Percentiles rank a stretch among this genome's conserved stretches.
These are phyloP conservation scores for Syncephalastrum monosporum DNA, from an alignment of 371 early-diverging fungal genomes.

Conservation along the genomic window DNA sequence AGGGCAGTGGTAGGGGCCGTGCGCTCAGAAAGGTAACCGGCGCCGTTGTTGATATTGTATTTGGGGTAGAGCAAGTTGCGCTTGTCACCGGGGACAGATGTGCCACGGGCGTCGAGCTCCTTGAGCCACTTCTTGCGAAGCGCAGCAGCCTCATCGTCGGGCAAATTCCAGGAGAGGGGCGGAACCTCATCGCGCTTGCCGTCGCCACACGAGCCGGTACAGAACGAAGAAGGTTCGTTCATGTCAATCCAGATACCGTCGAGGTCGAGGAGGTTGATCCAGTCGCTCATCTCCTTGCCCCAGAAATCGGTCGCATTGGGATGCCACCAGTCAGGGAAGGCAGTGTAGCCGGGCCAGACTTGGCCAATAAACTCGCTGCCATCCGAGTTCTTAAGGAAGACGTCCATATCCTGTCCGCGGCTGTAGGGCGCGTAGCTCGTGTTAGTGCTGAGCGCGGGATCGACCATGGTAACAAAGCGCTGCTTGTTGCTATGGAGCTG, in stretches of 20 bases:
- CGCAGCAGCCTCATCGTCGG: not conserved
- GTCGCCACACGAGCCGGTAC: slow-evolving; percentile 23
- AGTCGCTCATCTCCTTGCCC: slow-evolving; percentile 20
- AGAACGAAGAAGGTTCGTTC: slow-evolving; percentile 71
- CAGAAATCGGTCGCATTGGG: slow-evolving; percentile 16
- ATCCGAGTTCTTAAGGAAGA: slow-evolving; percentile 50
- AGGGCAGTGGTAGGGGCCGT: slow-evolving; percentile 60
- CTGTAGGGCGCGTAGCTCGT: slow-evolving; percentile 42
- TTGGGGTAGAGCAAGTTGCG: slow-evolving; percentile 39
- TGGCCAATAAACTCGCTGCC: slow-evolving; percentile 48
- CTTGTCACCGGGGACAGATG: slow-evolving; percentile 15
- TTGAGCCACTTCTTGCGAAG: too few relatives aligned
- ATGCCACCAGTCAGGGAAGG: slow-evolving; percentile 27
- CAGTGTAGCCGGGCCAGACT: slow-evolving; percentile 64
- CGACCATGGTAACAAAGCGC: slow-evolving; percentile 48
- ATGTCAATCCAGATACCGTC: slow-evolving; percentile 68
- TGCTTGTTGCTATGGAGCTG: slow-evolving; percentile 36
- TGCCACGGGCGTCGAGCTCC: slow-evolving; percentile 8
- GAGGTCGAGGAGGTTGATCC: slow-evolving; percentile 17
- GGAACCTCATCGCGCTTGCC: slow-evolving; percentile 25
- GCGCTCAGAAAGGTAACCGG: slow-evolving; percentile 44
- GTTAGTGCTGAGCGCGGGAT: slow-evolving; percentile 47
- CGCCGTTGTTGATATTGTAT: slow-evolving; percentile 40
- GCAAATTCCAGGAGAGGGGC: slow-evolving; percentile 34
- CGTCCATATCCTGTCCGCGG: slow-evolving; percentile 35